Base-by-base conservation (phyloP, 1,284 basidiomycete species). In the Naganishia liquefaciens region DNA sequence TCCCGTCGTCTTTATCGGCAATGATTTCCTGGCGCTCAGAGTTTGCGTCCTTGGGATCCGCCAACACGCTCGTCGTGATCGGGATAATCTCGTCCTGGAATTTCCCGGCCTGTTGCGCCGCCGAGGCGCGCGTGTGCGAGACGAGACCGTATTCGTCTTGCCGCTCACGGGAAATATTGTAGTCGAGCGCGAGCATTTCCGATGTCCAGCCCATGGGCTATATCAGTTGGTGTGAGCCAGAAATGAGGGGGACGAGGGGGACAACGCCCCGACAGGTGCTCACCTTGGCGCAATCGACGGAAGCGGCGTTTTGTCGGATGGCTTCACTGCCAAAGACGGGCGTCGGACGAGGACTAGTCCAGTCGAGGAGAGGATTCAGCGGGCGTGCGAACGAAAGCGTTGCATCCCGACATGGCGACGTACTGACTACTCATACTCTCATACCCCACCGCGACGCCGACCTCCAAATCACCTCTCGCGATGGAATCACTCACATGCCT, bases 191-290 rank as follows among this genome's bases (percentile, higher is more conserved):
- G 21, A 91, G 88, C 84, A 90, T 88, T 75, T 93, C 91, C 3
- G 89, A 90, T 0, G 91, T 93, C 91, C 91, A 93, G 13, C 91
- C 91, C 91, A 93, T 93, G 17, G 91, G 89, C 88, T 54, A 21
- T 49, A 5, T 63, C 58, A 55, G 21, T 19, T 49, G 9, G 19
- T 27, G 21, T 11, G n/a, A 52, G 49, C 30, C 43, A 33, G 40
- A 17, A 1, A 10, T 44, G 17, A 11, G 25, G 21, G 11, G 54
- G 37, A 42, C 49, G 44, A 50, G 47, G 19, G 28, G n/a, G n/a
- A n/a, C n/a, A n/a, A n/a, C n/a, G n/a, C n/a, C n/a, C n/a, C n/a
- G n/a, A n/a, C n/a, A n/a, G n/a, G 27, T 30, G 62, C 82, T 69
- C 68, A 87, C 88, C 82, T 90, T 87, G 58, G 89, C 84, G 70